phyloP scores from a whole-genome alignment of 202 grass and related monocot species.

The Carex sylvatica region DNA sequence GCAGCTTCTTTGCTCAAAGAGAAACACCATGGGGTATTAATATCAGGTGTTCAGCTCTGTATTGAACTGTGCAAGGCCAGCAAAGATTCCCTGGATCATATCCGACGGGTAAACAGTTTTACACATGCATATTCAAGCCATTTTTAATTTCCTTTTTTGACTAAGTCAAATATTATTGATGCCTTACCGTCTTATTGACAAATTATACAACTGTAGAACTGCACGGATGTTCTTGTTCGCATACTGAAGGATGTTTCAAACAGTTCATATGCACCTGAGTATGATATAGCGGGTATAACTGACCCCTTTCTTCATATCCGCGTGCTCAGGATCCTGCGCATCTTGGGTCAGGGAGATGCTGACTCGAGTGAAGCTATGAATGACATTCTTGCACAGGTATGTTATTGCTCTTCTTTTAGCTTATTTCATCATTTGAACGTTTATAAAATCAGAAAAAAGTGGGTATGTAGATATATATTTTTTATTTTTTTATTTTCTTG shows the following conservation, averaged over 20 bases:
- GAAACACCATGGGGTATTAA: constrained; percentile 93
- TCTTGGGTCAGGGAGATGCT: constrained; percentile 69
- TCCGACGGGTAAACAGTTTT: constrained; percentile 71
- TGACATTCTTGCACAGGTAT: constrained; percentile 98
- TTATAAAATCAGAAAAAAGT: neutral
- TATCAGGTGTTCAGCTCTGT: constrained; percentile 89
- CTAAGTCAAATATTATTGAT: constrained; percentile 1
- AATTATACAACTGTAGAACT: constrained; percentile 58
- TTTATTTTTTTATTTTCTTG: constrained; percentile 28
- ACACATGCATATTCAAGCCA: neutral
- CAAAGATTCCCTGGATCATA: constrained; percentile 67
- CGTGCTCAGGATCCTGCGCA: constrained; percentile 77
- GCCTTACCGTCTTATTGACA: neutral
- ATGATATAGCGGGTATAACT: constrained; percentile 91
- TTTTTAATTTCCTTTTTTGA: neutral
- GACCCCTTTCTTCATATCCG: constrained; percentile 97
- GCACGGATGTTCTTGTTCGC: constrained; percentile 74
- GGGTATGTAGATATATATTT: neutral
- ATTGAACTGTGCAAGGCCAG: constrained; percentile 93
- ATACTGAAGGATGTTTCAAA: constrained; percentile 95
- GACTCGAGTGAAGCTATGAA: constrained; percentile 92
- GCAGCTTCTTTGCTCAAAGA: constrained; percentile 87
- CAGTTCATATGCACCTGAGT: constrained; percentile 98
- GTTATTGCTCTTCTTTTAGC: constrained; percentile 14
- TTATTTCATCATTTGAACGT: neutral